Percentiles rank a stretch among this genome's conserved stretches.
phyloP scores from a whole-genome alignment of 2,329 filamentous ascomycete species.

The Tolypocladium cylindrosporum region DNA sequence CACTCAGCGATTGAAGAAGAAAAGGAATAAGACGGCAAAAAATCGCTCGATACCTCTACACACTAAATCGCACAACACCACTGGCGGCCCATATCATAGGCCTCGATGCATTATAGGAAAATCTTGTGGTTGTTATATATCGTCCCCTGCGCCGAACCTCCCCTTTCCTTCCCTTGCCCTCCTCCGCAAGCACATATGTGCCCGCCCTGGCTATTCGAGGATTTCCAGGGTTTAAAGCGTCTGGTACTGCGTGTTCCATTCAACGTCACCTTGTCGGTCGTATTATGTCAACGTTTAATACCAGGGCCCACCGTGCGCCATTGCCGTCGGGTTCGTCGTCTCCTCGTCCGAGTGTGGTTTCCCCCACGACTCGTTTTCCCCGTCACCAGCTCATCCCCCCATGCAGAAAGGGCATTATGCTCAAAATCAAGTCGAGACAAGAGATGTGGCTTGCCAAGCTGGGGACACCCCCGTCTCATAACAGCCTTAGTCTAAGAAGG shows the following conservation, averaged over 20 bases:
- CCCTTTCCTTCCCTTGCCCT: neutral
- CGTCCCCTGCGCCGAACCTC: neutral
- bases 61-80: conserved; percentile 8
- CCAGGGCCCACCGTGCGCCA: neutral
- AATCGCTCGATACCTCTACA: conserved; percentile 2
- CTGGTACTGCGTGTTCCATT: neutral
- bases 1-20: neutral
- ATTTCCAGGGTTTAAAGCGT: too few relatives aligned
- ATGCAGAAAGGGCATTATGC: neutral
- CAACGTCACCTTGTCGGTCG: neutral
- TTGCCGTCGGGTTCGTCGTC: neutral
- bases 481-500: neutral
- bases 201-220: neutral
- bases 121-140: neutral
- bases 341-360: neutral
- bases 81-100: conserved; percentile 5
- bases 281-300: neutral
- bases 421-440: neutral
- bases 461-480: neutral
- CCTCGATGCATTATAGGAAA: conserved; percentile 2
- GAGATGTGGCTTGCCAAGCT: neutral
- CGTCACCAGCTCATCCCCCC: neutral
- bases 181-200: neutral
- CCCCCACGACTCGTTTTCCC: neutral
- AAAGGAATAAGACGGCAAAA: neutral